A percentile compares a stretch with the other conserved stretches of the same genome.
Evolutionary conservation across 352 stramenopile species (phyloP).

Genomic region (Phytopythium cucurbitacearum): DNA sequence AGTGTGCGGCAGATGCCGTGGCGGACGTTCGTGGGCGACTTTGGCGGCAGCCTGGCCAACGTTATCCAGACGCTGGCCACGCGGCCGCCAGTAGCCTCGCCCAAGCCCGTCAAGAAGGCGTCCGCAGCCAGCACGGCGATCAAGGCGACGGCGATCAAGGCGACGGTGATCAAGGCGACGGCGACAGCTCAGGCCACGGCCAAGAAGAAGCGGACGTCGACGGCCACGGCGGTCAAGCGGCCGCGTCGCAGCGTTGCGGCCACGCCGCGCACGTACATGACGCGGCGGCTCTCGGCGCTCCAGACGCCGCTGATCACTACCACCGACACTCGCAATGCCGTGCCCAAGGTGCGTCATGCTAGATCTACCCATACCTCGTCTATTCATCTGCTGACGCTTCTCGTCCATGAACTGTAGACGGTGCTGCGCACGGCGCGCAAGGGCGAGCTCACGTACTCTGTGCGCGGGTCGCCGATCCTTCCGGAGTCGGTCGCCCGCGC

Average conservation of each 20-base stretch:
- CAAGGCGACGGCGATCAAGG: too few species aligned
- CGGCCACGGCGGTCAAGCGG: too few species aligned
- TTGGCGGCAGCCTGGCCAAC: slow-evolving; percentile 65
- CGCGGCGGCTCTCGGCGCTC: slow-evolving; percentile 25
- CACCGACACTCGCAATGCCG: slow-evolving; percentile 7
- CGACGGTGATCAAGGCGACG: slow-evolving; percentile 3
- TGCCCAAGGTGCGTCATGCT: slow-evolving; percentile 23
- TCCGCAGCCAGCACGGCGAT: slow-evolving; percentile 2
- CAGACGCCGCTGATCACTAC: slow-evolving; percentile 30
- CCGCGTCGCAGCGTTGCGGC: slow-evolving; percentile 1
- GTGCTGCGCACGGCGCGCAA: slow-evolving; percentile 65
- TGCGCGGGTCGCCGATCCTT: slow-evolving; percentile 61
- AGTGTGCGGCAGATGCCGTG: slow-evolving; percentile 71
- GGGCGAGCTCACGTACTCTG: slow-evolving; percentile 71
- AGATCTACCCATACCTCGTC: neutral
- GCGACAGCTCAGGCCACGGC: neutral
- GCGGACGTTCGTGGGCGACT: slow-evolving; percentile 80
- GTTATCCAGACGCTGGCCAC: slow-evolving; percentile 61
- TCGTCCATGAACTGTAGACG: slow-evolving; percentile 17
- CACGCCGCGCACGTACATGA: slow-evolving; percentile 25
- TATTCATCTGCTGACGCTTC: neutral
- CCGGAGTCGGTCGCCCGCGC: slow-evolving; percentile 52
- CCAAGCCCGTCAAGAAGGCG: slow-evolving; percentile 2
- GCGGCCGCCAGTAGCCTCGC: slow-evolving; percentile 10
- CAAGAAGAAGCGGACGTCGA: neutral